Percentiles rank a stretch among this genome's conserved stretches.
Evolutionary conservation across 2,329 filamentous ascomycete species (phyloP).

Genomic region (Colletotrichum magnum): DNA sequence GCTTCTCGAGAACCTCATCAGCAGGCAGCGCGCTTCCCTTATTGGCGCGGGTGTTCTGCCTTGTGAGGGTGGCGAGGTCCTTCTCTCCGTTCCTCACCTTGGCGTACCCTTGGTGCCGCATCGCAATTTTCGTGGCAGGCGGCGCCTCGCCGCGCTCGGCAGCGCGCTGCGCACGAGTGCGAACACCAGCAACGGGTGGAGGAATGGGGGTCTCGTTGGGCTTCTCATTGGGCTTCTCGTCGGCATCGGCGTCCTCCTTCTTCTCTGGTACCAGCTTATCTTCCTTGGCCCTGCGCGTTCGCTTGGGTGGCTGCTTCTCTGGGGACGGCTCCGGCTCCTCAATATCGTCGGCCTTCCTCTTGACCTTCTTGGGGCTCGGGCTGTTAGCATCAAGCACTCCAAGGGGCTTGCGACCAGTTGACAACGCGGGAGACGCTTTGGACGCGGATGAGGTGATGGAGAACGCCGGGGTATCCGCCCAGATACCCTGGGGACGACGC

Average conservation of each 20-base stretch:
- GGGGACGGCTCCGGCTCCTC: slow-evolving; percentile 39
- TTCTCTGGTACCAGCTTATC: slow-evolving; percentile 21
- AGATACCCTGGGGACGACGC: slow-evolving; percentile 23
- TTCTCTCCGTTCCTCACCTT: slow-evolving; percentile 53
- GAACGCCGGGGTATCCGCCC: slow-evolving; percentile 15
- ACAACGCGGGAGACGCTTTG: slow-evolving; percentile 11
- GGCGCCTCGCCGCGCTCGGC: slow-evolving; percentile 32
- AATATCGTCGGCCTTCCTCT: slow-evolving; percentile 50
- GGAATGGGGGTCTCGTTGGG: not conserved
- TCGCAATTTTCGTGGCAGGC: slow-evolving; percentile 21
- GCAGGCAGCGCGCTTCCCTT: slow-evolving; percentile 55
- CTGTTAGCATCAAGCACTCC: slow-evolving; percentile 54
- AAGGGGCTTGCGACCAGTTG: slow-evolving; percentile 46
- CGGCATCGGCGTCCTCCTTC: slow-evolving; percentile 3
- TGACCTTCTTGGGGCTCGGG: slow-evolving; percentile 53
- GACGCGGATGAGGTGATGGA: slow-evolving; percentile 8
- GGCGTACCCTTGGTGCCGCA: slow-evolving; percentile 29
- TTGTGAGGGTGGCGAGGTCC: slow-evolving; percentile 57
- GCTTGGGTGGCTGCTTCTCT: slow-evolving; percentile 36
- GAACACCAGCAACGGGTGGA: slow-evolving; percentile 10
- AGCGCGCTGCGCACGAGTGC: slow-evolving; percentile 37
- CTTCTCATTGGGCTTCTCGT: not conserved
- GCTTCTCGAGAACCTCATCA: slow-evolving; percentile 46
- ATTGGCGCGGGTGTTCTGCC: slow-evolving; percentile 62
- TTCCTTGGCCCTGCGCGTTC: slow-evolving; percentile 45